phyloP scores from a whole-genome alignment of 257 asterid genomes.

The Solanum sejunctum region DNA sequence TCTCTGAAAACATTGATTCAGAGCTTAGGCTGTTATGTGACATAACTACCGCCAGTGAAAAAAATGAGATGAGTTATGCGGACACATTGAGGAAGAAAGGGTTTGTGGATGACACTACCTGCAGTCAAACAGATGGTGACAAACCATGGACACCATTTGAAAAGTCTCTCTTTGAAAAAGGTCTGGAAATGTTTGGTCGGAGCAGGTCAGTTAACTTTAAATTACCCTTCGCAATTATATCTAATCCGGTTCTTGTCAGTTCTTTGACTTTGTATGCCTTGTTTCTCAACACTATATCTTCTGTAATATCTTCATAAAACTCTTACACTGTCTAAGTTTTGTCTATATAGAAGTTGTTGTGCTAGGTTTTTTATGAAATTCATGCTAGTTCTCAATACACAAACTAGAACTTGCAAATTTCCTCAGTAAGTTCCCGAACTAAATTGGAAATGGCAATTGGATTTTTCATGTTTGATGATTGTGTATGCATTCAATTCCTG shows the following conservation, averaged over 20 bases:
- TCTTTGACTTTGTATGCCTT: not conserved
- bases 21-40: conserved; percentile 42
- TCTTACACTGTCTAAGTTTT: not conserved
- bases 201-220: conserved; percentile 50
- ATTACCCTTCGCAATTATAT: conserved; percentile 2
- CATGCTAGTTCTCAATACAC: not conserved
- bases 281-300: not conserved
- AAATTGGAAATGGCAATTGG: not conserved
- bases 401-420: not conserved
- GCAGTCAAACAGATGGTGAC: conserved; percentile 27
- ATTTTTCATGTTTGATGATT: not conserved
- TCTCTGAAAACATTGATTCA: conserved; percentile 37
- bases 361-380: not conserved
- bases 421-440: not conserved
- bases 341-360: not conserved
- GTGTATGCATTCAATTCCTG: not conserved
- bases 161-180: conserved; percentile 81
- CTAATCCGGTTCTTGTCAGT: not conserved
- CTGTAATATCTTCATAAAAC: not conserved
- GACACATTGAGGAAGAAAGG: conserved; percentile 43
- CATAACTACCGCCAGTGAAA: conserved; percentile 27
- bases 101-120: conserved; percentile 31
- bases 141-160: conserved; percentile 78
- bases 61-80: conserved; percentile 21
- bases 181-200: conserved; percentile 73